A percentile compares a stretch with the other conserved stretches of the same genome.
These are phyloP conservation scores for Vicia faba DNA, from an alignment of 306 rosid genomes.

Conservation along the genomic window DNA sequence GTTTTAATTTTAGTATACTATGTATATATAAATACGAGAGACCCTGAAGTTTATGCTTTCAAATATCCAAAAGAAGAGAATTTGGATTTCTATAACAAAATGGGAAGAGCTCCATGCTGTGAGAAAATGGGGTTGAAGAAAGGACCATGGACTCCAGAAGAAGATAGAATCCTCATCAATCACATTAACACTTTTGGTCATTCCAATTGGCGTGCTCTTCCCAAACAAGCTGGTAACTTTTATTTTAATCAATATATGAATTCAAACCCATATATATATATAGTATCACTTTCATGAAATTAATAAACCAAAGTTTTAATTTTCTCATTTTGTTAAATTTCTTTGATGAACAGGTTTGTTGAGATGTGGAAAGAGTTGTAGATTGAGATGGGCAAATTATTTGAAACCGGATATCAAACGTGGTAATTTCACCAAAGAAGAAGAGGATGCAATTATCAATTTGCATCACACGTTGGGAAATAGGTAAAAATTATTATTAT, in stretches of 20 bases:
- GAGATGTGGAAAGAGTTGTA: slow-evolving; percentile 93
- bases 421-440: slow-evolving; percentile 76
- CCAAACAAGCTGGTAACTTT: slow-evolving; percentile 72
- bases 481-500: slow-evolving; percentile 43
- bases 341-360: slow-evolving; percentile 53
- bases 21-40: slow-evolving; percentile 17
- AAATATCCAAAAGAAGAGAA: slow-evolving; percentile 15
- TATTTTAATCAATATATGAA: not conserved
- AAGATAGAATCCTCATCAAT: slow-evolving; percentile 68
- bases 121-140: slow-evolving; percentile 91
- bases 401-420: slow-evolving; percentile 88
- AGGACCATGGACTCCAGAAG: slow-evolving; percentile 90
- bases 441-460: slow-evolving; percentile 70
- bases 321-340: not conserved
- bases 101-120: slow-evolving; percentile 96
- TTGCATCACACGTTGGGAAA: slow-evolving; percentile 78
- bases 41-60: not conserved
- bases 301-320: not conserved
- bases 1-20: not conserved
- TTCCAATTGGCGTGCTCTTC: slow-evolving; percentile 91
- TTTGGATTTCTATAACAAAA: slow-evolving; percentile 30
- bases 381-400: slow-evolving; percentile 83
- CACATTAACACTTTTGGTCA: slow-evolving; percentile 69
- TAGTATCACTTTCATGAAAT: not conserved
- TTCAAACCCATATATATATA: not conserved